Conservation (phyloP, 2,329 filamentous ascomycete genomes). For the Cladosporium sp. region DNA sequence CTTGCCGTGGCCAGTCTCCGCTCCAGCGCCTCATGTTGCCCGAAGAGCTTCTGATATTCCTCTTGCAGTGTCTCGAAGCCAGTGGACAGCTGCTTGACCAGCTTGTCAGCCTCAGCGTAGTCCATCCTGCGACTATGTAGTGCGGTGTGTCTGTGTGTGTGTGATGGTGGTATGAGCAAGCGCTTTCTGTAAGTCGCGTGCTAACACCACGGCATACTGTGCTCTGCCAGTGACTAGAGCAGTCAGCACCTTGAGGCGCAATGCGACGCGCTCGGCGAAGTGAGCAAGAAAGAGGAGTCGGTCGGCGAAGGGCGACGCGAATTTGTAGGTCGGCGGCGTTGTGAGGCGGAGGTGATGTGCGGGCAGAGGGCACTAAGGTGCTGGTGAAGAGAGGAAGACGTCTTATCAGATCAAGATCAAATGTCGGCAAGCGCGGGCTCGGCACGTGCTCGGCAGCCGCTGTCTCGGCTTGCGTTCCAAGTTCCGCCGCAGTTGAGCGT, state of each 20-base stretch:
- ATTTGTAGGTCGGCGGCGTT: constrained; percentile 8
- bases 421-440: neutral
- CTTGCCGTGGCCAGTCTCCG: constrained; percentile 45
- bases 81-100: constrained; percentile 39
- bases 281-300: neutral
- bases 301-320: neutral
- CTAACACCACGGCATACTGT: constrained; percentile 4
- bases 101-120: neutral
- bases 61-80: constrained; percentile 45
- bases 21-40: constrained; percentile 43
- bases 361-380: neutral
- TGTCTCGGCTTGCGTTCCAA: neutral
- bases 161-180: neutral
- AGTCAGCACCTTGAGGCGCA: neutral
- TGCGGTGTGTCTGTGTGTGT: neutral
- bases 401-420: neutral
- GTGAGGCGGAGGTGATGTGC: constrained; percentile 8
- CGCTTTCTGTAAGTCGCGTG: constrained; percentile 2
- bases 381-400: neutral
- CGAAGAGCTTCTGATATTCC: constrained; percentile 44
- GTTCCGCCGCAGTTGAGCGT: neutral
- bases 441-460: neutral
- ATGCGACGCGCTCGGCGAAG: neutral
- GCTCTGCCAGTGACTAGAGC: constrained; percentile 3
- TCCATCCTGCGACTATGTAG: neutral